Evolutionary conservation across 73 alveolate genomes (phyloP), one percentile per base, ranked within the genome.

Genomic region (Stentor roeselii): DNA sequence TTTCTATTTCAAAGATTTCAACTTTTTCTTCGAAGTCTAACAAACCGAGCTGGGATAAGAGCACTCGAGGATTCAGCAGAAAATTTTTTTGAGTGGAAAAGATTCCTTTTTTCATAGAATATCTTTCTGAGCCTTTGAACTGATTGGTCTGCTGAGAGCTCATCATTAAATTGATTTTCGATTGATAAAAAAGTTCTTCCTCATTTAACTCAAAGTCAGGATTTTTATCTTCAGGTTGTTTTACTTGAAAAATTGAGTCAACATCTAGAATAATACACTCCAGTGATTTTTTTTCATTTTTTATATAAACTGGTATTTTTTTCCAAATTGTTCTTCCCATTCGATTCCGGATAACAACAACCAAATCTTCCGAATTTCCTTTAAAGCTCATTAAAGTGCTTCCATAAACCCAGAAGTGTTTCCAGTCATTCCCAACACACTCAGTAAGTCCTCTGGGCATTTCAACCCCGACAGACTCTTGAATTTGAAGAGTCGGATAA

Each of bases 241-340:
- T 32, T 27, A 34, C 34, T 67, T 67, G n/a, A 36, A 15, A 30
- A 30, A 21, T 2, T 15, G 41, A 27, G 14, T 67, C 34, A 11
- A 50, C 21, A 50, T 6, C 21, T 50, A 11, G 30, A 6, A 50
- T 11, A 50, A 21, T 11, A 50, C 6, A 50, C 67, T 50, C 67
- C 6, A 21, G 21, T 2, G 27, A 15, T 67, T 21, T 32, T 21
- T 67, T 67, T 67, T 27, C 41, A 67, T 34, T 32, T 21, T 67
- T 27, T 11, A 30, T 34, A 34, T 67, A 67, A 11, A 67, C 34
- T 0, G 34, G 50, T 32, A 14, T n/a, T 1, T 36, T 67, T 67
- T 67, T 67, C 42, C 80, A 67, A 27, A 67, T 67, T 27, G n/a
- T 27, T n/a, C 80, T n/a, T 36, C 80, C 80, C 34, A 67, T 32